phyloP scores from a whole-genome alignment of 2,329 filamentous ascomycete species.

The Pestalotiopsis sp. region DNA sequence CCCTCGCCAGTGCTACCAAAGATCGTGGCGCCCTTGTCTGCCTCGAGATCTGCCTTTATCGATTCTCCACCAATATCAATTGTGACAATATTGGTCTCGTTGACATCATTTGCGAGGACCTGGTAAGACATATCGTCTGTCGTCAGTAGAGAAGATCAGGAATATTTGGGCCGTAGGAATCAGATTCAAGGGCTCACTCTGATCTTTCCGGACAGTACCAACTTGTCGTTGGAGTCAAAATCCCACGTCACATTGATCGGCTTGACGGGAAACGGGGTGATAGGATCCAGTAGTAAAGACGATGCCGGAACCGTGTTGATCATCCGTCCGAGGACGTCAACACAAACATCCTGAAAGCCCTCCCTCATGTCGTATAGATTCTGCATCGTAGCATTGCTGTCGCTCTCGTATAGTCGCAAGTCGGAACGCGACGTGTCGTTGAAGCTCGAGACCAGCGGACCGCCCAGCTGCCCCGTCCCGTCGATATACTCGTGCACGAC shows the following conservation, averaged over 20 bases:
- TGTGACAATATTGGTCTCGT: constrained; percentile 12
- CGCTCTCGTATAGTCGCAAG: constrained; percentile 29
- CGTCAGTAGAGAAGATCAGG: not conserved
- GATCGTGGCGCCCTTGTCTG: constrained; percentile 19
- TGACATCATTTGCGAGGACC: constrained; percentile 18
- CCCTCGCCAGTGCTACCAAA: constrained; percentile 18
- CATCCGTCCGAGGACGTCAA: constrained; percentile 26
- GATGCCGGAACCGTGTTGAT: constrained; percentile 28
- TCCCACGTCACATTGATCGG: constrained; percentile 30
- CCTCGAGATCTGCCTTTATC: constrained; percentile 18
- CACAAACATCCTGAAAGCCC: constrained; percentile 26
- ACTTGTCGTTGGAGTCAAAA: constrained; percentile 15
- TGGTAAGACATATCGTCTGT: not conserved
- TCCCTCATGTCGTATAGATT: constrained; percentile 25
- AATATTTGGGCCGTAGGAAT: not conserved
- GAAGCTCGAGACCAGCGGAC: constrained; percentile 27
- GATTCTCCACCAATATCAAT: constrained; percentile 17
- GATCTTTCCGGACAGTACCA: constrained; percentile 24
- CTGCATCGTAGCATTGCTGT: constrained; percentile 29
- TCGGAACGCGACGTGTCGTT: constrained; percentile 30
- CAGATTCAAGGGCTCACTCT: constrained; percentile 19
- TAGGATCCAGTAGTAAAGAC: constrained; percentile 22
- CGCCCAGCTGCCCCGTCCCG: constrained; percentile 23
- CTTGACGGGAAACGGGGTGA: constrained; percentile 26
- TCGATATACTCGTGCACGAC: constrained; percentile 30